Conservation (phyloP, 2,329 filamentous ascomycete genomes). For the Neopestalotiopsis rosae region DNA sequence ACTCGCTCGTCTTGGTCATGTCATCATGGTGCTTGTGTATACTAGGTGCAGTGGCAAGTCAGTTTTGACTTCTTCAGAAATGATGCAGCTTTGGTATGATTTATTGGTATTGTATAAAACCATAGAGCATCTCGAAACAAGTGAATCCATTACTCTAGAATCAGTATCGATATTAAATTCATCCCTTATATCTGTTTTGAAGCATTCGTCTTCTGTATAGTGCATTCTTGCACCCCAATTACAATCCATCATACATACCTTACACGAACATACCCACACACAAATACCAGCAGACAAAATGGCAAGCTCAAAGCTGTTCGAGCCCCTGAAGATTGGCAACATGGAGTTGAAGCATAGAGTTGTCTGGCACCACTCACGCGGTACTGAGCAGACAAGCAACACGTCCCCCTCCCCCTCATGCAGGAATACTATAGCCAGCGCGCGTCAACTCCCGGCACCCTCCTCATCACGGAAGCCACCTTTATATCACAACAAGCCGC, state of each 20-base stretch:
- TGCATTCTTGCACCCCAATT: no score
- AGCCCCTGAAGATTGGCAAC: conserved; percentile 31
- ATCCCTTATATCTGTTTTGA: not conserved
- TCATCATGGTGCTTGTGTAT: not conserved
- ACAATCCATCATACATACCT: not conserved
- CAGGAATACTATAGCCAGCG: conserved; percentile 36
- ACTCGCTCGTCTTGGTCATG: not conserved
- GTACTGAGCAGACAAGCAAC: conserved; percentile 47
- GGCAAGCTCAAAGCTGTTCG: conserved; percentile 29
- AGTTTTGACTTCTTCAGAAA: not conserved
- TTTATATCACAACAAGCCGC: conserved; percentile 49
- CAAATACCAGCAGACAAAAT: conserved; percentile 14
- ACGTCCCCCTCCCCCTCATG: conserved; percentile 44
- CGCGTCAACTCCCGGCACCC: conserved; percentile 32
- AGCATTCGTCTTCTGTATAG: not conserved
- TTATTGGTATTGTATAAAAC: not conserved
- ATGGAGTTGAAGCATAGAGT: conserved; percentile 30
- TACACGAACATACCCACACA: not conserved
- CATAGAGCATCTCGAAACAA: not conserved
- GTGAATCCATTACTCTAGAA: not conserved
- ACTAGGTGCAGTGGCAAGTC: not conserved
- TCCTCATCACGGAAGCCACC: conserved; percentile 62
- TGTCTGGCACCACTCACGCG: conserved; percentile 57
- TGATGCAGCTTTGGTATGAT: not conserved
- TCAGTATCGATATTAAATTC: not conserved